Evolutionary conservation across 371 early-diverging fungal species (phyloP).

Genomic region (Fennellomyces sp.): DNA sequence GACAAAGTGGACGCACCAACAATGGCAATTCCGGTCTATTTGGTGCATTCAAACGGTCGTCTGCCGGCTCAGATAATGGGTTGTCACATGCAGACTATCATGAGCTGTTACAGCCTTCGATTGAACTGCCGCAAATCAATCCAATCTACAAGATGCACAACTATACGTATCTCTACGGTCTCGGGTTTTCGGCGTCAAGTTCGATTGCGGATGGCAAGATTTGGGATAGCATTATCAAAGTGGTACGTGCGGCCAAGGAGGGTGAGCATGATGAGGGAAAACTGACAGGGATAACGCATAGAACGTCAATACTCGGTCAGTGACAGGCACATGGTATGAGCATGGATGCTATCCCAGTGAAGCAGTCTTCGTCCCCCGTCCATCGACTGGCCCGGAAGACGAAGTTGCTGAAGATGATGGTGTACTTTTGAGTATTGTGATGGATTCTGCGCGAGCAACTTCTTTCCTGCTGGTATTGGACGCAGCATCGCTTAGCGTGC

Average conservation of each 20-base stretch:
- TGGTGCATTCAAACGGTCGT: background rate
- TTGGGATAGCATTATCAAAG: slow-evolving; percentile 74
- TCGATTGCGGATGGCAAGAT: slow-evolving; percentile 50
- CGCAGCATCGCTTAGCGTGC: slow-evolving; percentile 67
- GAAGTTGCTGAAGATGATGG: slow-evolving; percentile 77
- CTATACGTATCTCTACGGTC: slow-evolving; percentile 71
- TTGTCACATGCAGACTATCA: slow-evolving; percentile 28
- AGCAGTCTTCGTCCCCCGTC: slow-evolving; percentile 68
- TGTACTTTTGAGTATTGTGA: slow-evolving; percentile 71
- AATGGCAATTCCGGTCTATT: background rate
- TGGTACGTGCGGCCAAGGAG: no score
- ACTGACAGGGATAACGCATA: no score
- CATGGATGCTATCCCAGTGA: slow-evolving; percentile 75
- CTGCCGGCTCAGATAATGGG: background rate
- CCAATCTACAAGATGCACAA: slow-evolving; percentile 51
- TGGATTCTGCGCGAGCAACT: slow-evolving; percentile 61
- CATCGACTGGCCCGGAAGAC: slow-evolving; percentile 33
- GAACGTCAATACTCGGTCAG: slow-evolving; percentile 30
- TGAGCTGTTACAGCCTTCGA: slow-evolving; percentile 24
- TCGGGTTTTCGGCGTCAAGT: slow-evolving; percentile 47
- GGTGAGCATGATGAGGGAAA: no score
- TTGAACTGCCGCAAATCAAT: slow-evolving; percentile 74
- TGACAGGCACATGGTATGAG: slow-evolving; percentile 52
- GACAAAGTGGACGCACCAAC: background rate
- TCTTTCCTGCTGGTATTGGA: slow-evolving; percentile 77